Evolutionary conservation across 2,329 filamentous ascomycete species (phyloP), one percentile per base, ranked within the genome.

Genomic region (Ceratocystis lukuohia): DNA sequence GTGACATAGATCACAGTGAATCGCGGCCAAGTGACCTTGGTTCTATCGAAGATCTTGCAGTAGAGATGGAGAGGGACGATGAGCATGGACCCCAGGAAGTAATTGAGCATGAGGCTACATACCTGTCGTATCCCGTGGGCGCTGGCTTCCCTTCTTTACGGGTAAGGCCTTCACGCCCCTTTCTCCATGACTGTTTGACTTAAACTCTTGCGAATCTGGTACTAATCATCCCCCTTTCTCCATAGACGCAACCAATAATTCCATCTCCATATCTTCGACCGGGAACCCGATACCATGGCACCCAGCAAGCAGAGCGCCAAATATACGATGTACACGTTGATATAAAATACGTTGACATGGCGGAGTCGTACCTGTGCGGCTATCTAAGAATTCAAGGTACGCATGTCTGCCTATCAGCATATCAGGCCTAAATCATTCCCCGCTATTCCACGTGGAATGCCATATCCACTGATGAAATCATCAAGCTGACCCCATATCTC

Each of bases 251-350:
- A 50, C 66, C 91, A 2, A 86, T 86, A 65, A 86, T 88, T n/a
- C 87, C 90, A 1, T 96, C 90, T 0, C 94, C 91, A 0, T 95
- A 87, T 74, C 80, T 99, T 66, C 88, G 91, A 59, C 85, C 92
- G 1, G 92, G 92, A 20, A 96, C 91, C 76, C 89, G 84, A 71
- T 99, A 96, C 73, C 83, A 84, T 68, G 94, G 94, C 67, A 96
- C 89, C 15, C 94, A 99, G 73, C 88, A 93, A 73, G 97, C 93
- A 2, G 93, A 97, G 74, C 85, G 89, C 68, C 91, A 96, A 74
- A 84, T 89, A 8, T 99, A 99, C 74, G 91, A 96, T 69, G 94
- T 99, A 0, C 89, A 96, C 72, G 94, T 99, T 1, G 92, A 96
- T 74, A 91, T 99, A 71, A 96, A 97, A 76, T 88, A 96, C 76